These are phyloP conservation scores for Cladosporium sp. DNA, from an alignment of 2,329 filamentous ascomycete genomes.

Conservation along the genomic window DNA sequence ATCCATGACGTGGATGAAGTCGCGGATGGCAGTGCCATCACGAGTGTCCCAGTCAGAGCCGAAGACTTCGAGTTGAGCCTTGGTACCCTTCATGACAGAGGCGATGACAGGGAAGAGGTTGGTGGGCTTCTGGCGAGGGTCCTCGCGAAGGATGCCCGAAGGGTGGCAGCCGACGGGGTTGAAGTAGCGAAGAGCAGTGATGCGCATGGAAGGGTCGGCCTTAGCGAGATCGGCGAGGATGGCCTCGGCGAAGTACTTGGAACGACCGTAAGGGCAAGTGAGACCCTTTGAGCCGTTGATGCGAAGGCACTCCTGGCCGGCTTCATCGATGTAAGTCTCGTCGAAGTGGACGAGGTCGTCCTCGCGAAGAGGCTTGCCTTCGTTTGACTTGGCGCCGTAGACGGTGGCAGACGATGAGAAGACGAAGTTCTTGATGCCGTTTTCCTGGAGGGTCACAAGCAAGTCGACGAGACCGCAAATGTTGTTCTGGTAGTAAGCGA, in stretches of 20 bases:
- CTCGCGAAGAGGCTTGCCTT: conserved; percentile 22
- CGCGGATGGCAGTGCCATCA: conserved; percentile 63
- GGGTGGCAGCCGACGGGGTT: conserved; percentile 64
- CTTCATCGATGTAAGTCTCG: conserved; percentile 41
- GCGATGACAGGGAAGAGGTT: conserved; percentile 64
- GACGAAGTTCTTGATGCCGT: conserved; percentile 61
- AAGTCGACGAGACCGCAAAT: conserved; percentile 61
- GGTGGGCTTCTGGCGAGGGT: conserved; percentile 57
- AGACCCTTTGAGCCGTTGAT: conserved; percentile 53
- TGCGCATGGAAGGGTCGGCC: conserved; percentile 59
- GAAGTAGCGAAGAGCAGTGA: conserved; percentile 63
- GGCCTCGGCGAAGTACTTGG: conserved; percentile 65
- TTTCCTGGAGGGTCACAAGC: conserved; percentile 53
- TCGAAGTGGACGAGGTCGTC: conserved; percentile 24
- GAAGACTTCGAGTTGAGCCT: conserved; percentile 55
- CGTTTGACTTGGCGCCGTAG: conserved; percentile 47
- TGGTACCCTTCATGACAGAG: conserved; percentile 55
- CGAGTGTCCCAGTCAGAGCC: conserved; percentile 62
- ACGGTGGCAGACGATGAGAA: conserved; percentile 67
- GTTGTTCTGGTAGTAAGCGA: conserved; percentile 66
- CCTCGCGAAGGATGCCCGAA: conserved; percentile 61
- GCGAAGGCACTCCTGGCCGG: conserved; percentile 37
- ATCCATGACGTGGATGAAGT: conserved; percentile 66
- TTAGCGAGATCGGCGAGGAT: conserved; percentile 60
- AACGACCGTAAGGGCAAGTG: conserved; percentile 62